Percentiles rank a stretch among this genome's conserved stretches.
phyloP scores from a whole-genome alignment of 768 basidiomycete species.

The Dentipellis sp. region DNA sequence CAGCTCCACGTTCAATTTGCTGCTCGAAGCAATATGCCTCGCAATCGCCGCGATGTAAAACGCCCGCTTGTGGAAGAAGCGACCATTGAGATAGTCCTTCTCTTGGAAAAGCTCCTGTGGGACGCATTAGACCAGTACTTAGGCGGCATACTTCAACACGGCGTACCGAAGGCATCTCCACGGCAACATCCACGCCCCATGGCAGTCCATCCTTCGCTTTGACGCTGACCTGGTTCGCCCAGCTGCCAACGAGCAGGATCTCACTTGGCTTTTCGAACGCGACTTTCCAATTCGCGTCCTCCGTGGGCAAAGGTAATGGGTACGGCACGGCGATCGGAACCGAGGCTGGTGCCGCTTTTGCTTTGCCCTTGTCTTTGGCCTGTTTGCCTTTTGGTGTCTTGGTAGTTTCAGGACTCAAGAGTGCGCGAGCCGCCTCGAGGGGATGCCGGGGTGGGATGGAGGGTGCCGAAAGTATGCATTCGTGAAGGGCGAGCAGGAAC shows the following conservation, averaged over 20 bases:
- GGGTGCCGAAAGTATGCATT: slow-evolving; percentile 51
- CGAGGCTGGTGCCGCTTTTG: not conserved
- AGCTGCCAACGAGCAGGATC: slow-evolving; percentile 76
- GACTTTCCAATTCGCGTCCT: slow-evolving; percentile 85
- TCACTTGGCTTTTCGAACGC: slow-evolving; percentile 71
- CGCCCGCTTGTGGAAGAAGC: slow-evolving; percentile 88
- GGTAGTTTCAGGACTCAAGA: slow-evolving; percentile 31
- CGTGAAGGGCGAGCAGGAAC: slow-evolving; percentile 61
- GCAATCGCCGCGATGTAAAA: slow-evolving; percentile 83
- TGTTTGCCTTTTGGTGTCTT: not conserved
- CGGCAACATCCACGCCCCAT: slow-evolving; percentile 70
- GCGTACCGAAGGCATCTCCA: slow-evolving; percentile 78
- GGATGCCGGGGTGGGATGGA: slow-evolving; percentile 54
- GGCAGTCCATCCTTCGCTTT: slow-evolving; percentile 56
- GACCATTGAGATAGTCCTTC: slow-evolving; percentile 84
- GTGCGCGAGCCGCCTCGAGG: slow-evolving; percentile 46
- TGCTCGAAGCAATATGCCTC: slow-evolving; percentile 40
- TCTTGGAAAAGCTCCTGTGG: slow-evolving; percentile 77
- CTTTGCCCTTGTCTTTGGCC: slow-evolving; percentile 1
- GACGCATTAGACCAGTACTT: not conserved
- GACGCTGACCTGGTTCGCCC: slow-evolving; percentile 70
- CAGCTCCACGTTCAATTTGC: slow-evolving; percentile 45
- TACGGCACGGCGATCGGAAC: slow-evolving; percentile 51
- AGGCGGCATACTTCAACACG: not conserved
- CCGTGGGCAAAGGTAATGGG: slow-evolving; percentile 56